phyloP scores from a whole-genome alignment of 192 early-diverging fungal species.

The Coemansia sp. region DNA sequence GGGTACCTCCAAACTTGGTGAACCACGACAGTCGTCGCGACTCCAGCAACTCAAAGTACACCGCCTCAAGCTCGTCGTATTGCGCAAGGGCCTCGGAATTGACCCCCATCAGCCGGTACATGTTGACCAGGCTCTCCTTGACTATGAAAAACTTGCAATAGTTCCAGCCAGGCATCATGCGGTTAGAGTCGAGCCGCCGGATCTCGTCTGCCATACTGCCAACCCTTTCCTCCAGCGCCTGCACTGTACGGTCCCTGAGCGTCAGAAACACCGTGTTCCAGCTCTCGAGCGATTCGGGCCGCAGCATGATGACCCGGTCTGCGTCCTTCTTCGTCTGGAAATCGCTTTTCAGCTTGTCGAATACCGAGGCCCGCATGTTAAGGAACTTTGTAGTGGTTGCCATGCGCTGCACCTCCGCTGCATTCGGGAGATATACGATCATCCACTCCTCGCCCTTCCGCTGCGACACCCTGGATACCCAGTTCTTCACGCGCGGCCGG shows the following conservation, averaged over 20 bases:
- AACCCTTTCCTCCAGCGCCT: constrained; percentile 72
- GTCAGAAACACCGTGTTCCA: constrained; percentile 41
- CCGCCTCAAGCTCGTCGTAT: constrained; percentile 97
- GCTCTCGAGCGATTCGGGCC: constrained; percentile 30
- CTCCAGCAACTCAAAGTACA: constrained; percentile 86
- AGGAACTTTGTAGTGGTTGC: constrained; percentile 51
- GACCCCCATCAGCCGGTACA: constrained; percentile 86
- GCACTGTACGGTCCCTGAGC: constrained; percentile 65
- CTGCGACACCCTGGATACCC: constrained; percentile 25
- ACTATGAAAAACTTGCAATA: constrained; percentile 96
- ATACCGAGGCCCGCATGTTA: constrained; percentile 65
- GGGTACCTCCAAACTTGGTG: constrained; percentile 83
- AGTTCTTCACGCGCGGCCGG: constrained; percentile 40
- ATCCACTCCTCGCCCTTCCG: constrained; percentile 77
- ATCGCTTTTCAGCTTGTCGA: constrained; percentile 86
- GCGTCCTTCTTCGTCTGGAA: constrained; percentile 59
- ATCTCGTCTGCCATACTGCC: constrained; percentile 64
- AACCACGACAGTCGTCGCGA: constrained; percentile 93
- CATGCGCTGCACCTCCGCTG: constrained; percentile 56
- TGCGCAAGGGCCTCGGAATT: constrained; percentile 87
- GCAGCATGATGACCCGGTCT: constrained; percentile 34
- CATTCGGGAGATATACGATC: constrained; percentile 71
- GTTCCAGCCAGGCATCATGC: constrained; percentile 98
- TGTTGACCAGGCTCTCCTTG: constrained; percentile 85
- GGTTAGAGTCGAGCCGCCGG: constrained; percentile 82